Base-by-base conservation (phyloP, 208 protist genomes). In the Acanthamoeba polyphaga region DNA sequence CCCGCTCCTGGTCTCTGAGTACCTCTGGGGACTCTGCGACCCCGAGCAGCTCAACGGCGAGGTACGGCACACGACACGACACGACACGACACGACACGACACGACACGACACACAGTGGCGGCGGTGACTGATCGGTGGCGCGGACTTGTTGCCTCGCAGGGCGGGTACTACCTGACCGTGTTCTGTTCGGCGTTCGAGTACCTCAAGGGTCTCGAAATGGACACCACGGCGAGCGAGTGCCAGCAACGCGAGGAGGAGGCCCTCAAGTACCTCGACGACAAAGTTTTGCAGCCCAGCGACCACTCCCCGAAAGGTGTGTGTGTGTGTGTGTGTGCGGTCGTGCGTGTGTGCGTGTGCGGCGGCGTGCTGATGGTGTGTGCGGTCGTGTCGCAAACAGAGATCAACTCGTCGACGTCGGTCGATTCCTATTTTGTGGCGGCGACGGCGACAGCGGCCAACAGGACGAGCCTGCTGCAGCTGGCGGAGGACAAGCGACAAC, bases 141-240 rank as follows among this genome's bases (percentile, higher is more conserved):
- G 55, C 55, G 55, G 1, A 62, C 55, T 3, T 62, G 58, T 34
- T 32, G 66, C 27, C 22, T 38, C 22, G 29, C 29, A 74, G 51
- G 78, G 78, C 78, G 85, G 85, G 17, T 92, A 92, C 85, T 92
- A 92, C 58, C 34, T 92, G 55, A 92, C 85, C 58, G 85, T 92
- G 22, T 70, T 92, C 19, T 92, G 85, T 29, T 92, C 85, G 46
- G 51, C 85, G 29, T 70, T 92, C 34, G 58, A 92, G 46, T 92
- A 92, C 55, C 32, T 92, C 27, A 92, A 92, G 62, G 29, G 29
- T 12, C 29, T 74, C n/a, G 46, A 62, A 4, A 62, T 92, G 85
- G 29, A 87, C 22, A 32, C 22, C 22, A 38, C 53, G 10, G 72
- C 46, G 38, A 19, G 29, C 72, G 72, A 80, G 58, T 24, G 58